Evolutionary conservation across 306 rosid species (phyloP).

Genomic region (Acmispon strigosus): DNA sequence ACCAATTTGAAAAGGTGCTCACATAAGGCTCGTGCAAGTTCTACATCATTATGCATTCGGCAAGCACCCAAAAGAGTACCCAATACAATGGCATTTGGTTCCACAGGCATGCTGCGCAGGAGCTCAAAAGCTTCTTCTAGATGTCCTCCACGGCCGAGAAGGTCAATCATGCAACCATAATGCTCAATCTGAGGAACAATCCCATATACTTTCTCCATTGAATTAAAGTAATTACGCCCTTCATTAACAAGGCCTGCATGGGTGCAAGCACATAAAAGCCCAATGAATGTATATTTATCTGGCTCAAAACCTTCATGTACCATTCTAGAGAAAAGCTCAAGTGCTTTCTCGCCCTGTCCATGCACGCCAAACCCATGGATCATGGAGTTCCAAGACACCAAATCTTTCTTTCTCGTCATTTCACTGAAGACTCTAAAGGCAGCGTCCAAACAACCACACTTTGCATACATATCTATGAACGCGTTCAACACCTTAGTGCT

Average conservation of each 20-base stretch:
- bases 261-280: slow-evolving; percentile 76
- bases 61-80: slow-evolving; percentile 83
- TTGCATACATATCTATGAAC: slow-evolving; percentile 78
- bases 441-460: slow-evolving; percentile 58
- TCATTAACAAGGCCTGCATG: slow-evolving; percentile 69
- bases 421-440: slow-evolving; percentile 44
- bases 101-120: slow-evolving; percentile 62
- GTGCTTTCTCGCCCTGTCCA: slow-evolving; percentile 68
- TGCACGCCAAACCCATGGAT: slow-evolving; percentile 76
- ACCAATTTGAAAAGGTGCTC: slow-evolving; percentile 46
- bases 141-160: slow-evolving; percentile 74
- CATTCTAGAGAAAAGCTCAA: slow-evolving; percentile 64
- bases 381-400: slow-evolving; percentile 81
- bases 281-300: slow-evolving; percentile 57
- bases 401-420: slow-evolving; percentile 42
- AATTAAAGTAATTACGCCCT: slow-evolving; percentile 52
- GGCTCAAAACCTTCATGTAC: slow-evolving; percentile 55
- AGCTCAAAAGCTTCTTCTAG: slow-evolving; percentile 70
- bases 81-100: slow-evolving; percentile 62
- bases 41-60: slow-evolving; percentile 64
- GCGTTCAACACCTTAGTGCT: slow-evolving; percentile 64
- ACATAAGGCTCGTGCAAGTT: slow-evolving; percentile 51
- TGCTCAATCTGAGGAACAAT: slow-evolving; percentile 64
- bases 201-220: slow-evolving; percentile 61
- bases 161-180: slow-evolving; percentile 86